Evolutionary conservation across 2,329 filamentous ascomycete genomes (phyloP).

Genomic region (Aspergillus caelatus): DNA sequence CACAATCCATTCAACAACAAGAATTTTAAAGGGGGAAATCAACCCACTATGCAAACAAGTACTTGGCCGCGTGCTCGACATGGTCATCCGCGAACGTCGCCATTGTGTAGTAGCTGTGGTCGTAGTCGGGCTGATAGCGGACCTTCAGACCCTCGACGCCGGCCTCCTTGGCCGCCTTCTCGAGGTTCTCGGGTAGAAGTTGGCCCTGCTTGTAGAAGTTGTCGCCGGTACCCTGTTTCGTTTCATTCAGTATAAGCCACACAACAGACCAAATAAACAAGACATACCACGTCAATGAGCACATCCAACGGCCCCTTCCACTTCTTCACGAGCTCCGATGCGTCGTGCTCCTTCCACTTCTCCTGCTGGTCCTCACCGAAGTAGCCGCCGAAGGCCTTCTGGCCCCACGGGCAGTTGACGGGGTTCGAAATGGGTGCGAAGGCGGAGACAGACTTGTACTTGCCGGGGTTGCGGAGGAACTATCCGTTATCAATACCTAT

Average conservation of each 20-base stretch:
- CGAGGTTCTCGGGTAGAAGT: slow-evolving; percentile 90
- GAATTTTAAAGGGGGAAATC: slow-evolving; percentile 12
- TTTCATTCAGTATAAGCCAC: neutral
- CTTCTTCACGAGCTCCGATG: slow-evolving; percentile 80
- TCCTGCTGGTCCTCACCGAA: slow-evolving; percentile 71
- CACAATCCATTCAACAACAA: neutral
- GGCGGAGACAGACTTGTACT: slow-evolving; percentile 85
- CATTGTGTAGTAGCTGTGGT: slow-evolving; percentile 98
- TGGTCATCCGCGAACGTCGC: slow-evolving; percentile 88
- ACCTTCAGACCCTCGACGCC: slow-evolving; percentile 73
- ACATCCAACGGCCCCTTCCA: slow-evolving; percentile 75
- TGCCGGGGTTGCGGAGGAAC: slow-evolving; percentile 88
- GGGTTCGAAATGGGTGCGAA: slow-evolving; percentile 93
- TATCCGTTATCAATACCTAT: slow-evolving; percentile 28
- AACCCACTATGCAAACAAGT: slow-evolving; percentile 65
- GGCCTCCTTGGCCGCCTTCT: slow-evolving; percentile 73
- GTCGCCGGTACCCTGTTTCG: slow-evolving; percentile 76
- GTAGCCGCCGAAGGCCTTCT: slow-evolving; percentile 94
- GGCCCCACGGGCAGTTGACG: slow-evolving; percentile 82
- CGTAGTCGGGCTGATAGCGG: slow-evolving; percentile 87
- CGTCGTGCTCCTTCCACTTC: slow-evolving; percentile 87
- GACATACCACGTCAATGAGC: slow-evolving; percentile 81
- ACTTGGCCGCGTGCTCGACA: slow-evolving; percentile 87
- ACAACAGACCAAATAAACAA: neutral
- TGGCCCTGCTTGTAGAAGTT: slow-evolving; percentile 96